A percentile compares a stretch with the other conserved stretches of the same genome.
These are phyloP conservation scores for Amylostereum areolatum DNA, from an alignment of 1,284 basidiomycete genomes.

Conservation along the genomic window DNA sequence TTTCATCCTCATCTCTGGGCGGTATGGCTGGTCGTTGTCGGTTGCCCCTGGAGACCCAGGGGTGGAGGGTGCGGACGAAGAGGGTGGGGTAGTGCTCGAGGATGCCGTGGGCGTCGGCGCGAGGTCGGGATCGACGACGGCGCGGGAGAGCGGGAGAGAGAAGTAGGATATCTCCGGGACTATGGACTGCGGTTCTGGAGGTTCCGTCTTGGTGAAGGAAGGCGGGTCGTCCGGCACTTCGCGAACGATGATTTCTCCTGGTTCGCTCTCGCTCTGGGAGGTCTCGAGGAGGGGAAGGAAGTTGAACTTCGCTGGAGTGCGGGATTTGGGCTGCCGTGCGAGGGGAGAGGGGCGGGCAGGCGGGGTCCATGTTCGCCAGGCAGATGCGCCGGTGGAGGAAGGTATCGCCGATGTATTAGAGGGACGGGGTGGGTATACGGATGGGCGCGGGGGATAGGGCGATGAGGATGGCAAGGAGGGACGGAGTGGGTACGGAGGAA, in stretches of 20 bases:
- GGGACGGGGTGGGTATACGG: no score
- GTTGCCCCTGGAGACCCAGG: constrained; percentile 1
- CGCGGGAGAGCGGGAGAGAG: not conserved
- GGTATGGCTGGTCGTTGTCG: not conserved
- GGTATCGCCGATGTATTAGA: no score
- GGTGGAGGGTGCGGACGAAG: constrained; percentile 9
- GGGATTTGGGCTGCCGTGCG: not conserved
- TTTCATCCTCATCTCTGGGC: not conserved
- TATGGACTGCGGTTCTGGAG: no score
- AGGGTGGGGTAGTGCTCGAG: constrained; percentile 1
- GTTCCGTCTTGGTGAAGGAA: no score
- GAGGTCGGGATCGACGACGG: not conserved
- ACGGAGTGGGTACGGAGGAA: not conserved
- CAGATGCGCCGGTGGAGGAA: not conserved
- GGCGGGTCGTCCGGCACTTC: no score
- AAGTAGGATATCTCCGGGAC: not conserved
- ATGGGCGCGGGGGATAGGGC: not conserved
- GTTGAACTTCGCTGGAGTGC: constrained; percentile 9
- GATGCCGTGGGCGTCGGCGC: not conserved
- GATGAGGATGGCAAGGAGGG: not conserved
- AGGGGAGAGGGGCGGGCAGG: not conserved
- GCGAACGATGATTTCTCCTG: not conserved
- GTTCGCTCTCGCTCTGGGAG: constrained; percentile 1
- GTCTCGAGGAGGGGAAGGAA: constrained; percentile 12
- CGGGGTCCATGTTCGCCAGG: not conserved